Conservation (phyloP, 805 yeast genomes). For the Ascoidea tarda region DNA sequence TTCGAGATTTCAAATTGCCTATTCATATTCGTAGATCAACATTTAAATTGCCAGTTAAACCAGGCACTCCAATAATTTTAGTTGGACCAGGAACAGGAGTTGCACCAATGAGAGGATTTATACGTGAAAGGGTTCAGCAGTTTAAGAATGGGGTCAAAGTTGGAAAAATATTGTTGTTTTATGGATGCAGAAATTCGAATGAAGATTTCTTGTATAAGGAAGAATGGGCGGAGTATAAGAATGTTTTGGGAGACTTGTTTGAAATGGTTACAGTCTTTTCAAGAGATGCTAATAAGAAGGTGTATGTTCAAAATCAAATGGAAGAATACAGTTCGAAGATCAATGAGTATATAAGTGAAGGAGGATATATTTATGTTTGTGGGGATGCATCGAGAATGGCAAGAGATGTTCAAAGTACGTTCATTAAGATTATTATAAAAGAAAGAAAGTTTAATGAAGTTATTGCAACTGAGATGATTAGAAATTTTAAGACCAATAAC, state of each 20-base stretch:
- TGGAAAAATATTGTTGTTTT: conserved; percentile 70
- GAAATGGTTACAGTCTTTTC: conserved; percentile 78
- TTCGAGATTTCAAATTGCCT: conserved; percentile 45
- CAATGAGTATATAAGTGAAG: conserved; percentile 35
- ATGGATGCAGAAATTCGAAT: conserved; percentile 68
- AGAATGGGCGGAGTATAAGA: conserved; percentile 75
- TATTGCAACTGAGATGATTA: conserved; percentile 64
- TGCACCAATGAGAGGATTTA: conserved; percentile 94
- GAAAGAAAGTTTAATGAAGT: conserved; percentile 50
- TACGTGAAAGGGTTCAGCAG: conserved; percentile 64
- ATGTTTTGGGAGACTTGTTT: conserved; percentile 43
- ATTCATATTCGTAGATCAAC: conserved; percentile 91
- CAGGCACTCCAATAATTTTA: conserved; percentile 74
- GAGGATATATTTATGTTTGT: conserved; percentile 89
- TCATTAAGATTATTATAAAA: conserved; percentile 45
- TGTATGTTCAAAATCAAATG: conserved; percentile 78
- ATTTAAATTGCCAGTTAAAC: conserved; percentile 82
- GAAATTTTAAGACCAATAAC: conserved; percentile 68
- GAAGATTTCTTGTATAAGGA: conserved; percentile 80
- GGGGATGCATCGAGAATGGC: conserved; percentile 97
- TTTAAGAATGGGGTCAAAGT: conserved; percentile 33
- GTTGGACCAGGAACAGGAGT: conserved; percentile 99
- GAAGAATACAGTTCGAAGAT: conserved; percentile 32
- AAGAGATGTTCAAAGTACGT: conserved; percentile 69
- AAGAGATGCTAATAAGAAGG: conserved; percentile 40